Base-by-base conservation (phyloP, 1,139 yeast genomes). In the Saccharomycopsis phalli region DNA sequence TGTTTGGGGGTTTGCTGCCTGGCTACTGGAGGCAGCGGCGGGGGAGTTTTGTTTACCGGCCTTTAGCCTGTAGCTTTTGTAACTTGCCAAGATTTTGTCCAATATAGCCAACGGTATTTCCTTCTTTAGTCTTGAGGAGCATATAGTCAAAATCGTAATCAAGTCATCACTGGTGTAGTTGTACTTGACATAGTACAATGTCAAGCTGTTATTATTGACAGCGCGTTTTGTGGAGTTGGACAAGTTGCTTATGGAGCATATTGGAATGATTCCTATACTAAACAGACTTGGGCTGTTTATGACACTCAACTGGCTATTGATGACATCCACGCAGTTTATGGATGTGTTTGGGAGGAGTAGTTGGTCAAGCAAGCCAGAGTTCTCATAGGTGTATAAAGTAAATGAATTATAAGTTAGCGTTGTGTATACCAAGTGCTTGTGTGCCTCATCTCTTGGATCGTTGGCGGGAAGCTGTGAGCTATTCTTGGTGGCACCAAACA, bases 351-450 rank as follows among this genome's bases (percentile, higher is more conserved):
- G 2, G 38, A 39, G n/a, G 42, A 39, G 20, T 5, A 37, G 27
- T 6, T 13, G 18, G 19, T 42, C 38, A 7, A 34, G 34, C 13
- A 31, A 21, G n/a, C 14, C 23, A 6, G 25, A 45, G 32, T 52
- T 53, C 34, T 53, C 57, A 6, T 42, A 21, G 1, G 56, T 50
- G 33, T 50, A 54, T 4, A 53, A 41, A 1, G 56, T 52, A 4
- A 53, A 46, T 20, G 57, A 53, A 41, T 54, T 54, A 23, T 52
- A 37, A 0, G 55, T 50, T 6, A 54, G 44, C 1, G 58, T 50
- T 2, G 57, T 53, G 36, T 47, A 52, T 4, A 53, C 36, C 11
- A 55, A 20, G 26, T 30, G 40, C 21, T 38, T 42, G 20, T 38
- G 42, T 7, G 26, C 21, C 11, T 42, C 39, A 17, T 41, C 38